A percentile compares a stretch with the other conserved stretches of the same genome.
Evolutionary conservation across 1,284 basidiomycete species (phyloP).

Genomic region (Trametes pubescens): DNA sequence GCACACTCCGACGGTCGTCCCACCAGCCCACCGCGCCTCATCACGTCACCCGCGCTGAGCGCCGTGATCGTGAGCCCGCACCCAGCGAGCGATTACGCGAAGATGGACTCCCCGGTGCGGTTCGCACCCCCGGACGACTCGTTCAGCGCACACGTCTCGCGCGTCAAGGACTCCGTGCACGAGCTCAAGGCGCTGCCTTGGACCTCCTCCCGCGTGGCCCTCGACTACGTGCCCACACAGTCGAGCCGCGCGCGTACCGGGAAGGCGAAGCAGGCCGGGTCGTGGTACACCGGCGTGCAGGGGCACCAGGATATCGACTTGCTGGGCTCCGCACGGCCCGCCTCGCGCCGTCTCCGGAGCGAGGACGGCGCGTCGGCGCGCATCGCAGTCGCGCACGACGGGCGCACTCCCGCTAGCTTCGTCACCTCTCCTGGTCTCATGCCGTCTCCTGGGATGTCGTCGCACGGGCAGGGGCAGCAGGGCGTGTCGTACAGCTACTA

Average conservation of each 20-base stretch:
- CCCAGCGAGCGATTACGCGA: conserved; percentile 44
- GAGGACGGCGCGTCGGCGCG: conserved; percentile 19
- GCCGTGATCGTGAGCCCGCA: conserved; percentile 35
- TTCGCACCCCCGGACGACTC: conserved; percentile 38
- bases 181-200: conserved; percentile 45
- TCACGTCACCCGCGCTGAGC: conserved; percentile 5
- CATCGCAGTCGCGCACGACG: conserved; percentile 26
- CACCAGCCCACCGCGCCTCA: conserved; percentile 30
- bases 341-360: conserved; percentile 24
- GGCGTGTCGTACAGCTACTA: conserved; percentile 35
- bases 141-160: conserved; percentile 41
- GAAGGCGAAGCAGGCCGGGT: conserved; percentile 34
- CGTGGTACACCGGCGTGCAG: conserved; percentile 43
- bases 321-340: conserved; percentile 31
- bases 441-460: conserved; percentile 36
- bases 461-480: conserved; percentile 35
- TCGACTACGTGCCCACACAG: conserved; percentile 40
- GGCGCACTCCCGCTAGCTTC: conserved; percentile 30
- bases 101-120: conserved; percentile 40
- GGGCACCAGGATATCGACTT: conserved; percentile 43
- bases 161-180: conserved; percentile 41
- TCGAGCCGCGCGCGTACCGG: conserved; percentile 37
- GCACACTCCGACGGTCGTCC: conserved; percentile 9
- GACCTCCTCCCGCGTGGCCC: conserved; percentile 41
- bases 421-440: conserved; percentile 32